Conservation (phyloP, 805 yeast species). For the Yarrowia sp. region DNA sequence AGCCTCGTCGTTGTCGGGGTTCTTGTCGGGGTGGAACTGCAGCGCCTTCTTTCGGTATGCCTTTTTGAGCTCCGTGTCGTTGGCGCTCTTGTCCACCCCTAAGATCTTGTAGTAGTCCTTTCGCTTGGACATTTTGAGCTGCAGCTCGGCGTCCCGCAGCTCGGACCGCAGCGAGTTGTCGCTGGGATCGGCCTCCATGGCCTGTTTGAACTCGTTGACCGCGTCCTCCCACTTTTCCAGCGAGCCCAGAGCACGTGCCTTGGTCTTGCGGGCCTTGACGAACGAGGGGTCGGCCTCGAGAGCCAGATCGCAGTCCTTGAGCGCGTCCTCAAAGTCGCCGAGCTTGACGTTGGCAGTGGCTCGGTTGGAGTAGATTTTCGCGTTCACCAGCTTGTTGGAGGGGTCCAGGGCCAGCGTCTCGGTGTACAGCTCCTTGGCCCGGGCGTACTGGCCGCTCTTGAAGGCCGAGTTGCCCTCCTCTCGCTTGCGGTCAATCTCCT, state of each 20-base stretch:
- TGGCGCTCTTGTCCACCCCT: conserved; percentile 60
- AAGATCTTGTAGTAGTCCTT: conserved; percentile 68
- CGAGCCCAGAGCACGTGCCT: conserved; percentile 52
- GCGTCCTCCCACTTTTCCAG: conserved; percentile 54
- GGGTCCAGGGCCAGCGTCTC: conserved; percentile 73
- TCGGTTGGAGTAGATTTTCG: conserved; percentile 74
- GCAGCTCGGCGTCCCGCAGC: conserved; percentile 53
- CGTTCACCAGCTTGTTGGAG: conserved; percentile 57
- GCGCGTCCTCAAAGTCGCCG: conserved; percentile 80
- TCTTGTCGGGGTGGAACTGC: conserved; percentile 81
- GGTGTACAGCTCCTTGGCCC: conserved; percentile 75
- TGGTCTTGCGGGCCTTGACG: conserved; percentile 61
- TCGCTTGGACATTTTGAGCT: conserved; percentile 52
- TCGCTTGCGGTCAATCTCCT: conserved; percentile 50
- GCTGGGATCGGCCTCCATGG: conserved; percentile 51
- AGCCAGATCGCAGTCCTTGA: conserved; percentile 75
- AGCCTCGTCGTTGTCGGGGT: conserved; percentile 69
- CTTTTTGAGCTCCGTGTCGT: conserved; percentile 66
- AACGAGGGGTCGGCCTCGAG: conserved; percentile 71
- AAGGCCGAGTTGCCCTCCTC: conserved; percentile 73
- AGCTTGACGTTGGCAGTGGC: conserved; percentile 84
- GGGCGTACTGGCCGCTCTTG: conserved; percentile 66
- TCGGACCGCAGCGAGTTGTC: conserved; percentile 51
- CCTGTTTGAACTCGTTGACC: conserved; percentile 50
- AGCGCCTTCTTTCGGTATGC: conserved; percentile 79